A percentile compares a stretch with the other conserved stretches of the same genome.
phyloP scores from a whole-genome alignment of 176 grass and related monocot species.

The Puccinellia tenuiflora region DNA sequence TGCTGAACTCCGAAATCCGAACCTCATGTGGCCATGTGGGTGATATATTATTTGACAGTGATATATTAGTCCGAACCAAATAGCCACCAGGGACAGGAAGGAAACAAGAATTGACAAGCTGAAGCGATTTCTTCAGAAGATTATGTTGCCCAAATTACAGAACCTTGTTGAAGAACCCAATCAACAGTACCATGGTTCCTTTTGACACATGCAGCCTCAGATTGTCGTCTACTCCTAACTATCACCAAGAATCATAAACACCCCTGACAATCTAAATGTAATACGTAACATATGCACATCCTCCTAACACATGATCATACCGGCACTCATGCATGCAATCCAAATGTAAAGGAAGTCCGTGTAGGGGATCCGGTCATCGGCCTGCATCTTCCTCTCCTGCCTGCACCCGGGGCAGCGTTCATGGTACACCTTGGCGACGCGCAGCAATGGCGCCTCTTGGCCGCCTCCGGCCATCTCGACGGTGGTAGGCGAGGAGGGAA shows the following conservation, averaged over 20 bases:
- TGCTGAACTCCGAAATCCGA: not conserved
- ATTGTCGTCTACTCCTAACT: not conserved
- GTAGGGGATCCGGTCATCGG: conserved; percentile 31
- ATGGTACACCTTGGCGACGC: conserved; percentile 4
- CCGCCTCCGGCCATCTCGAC: not conserved
- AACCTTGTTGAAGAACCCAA: not conserved
- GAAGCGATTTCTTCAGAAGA: not conserved
- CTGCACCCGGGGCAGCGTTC: conserved; percentile 50
- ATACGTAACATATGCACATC: too few species aligned
- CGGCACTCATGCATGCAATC: conserved; percentile 35
- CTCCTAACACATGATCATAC: conserved; percentile 10
- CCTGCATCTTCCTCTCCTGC: conserved; percentile 35
- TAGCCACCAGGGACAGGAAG: not conserved
- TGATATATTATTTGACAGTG: not conserved
- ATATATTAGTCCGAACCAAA: not conserved
- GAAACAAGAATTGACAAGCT: not conserved
- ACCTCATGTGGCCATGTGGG: not conserved
- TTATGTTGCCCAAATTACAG: not conserved
- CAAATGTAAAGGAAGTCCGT: conserved; percentile 49
- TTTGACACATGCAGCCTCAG: not conserved
- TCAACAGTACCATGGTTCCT: not conserved
- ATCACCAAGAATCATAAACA: not conserved
- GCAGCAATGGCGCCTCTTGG: not conserved
- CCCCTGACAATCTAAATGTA: not conserved
- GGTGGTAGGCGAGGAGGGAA: not conserved